Base-by-base conservation (phyloP, 495 filamentous ascomycete genomes). In the Paragyromitra xinjiangensis region DNA sequence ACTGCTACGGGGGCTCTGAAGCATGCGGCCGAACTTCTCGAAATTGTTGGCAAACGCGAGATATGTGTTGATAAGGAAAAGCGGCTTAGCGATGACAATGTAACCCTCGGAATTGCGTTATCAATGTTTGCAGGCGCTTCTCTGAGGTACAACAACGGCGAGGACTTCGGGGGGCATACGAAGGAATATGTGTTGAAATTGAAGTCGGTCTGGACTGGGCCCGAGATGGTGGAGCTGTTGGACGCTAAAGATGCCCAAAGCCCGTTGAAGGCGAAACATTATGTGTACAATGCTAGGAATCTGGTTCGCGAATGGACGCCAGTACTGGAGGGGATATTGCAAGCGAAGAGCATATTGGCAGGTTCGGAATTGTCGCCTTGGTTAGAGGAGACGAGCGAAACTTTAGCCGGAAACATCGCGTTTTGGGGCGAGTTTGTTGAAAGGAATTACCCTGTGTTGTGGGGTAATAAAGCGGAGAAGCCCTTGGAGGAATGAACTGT, bases 361-460 rank as follows among this genome's bases (percentile, higher is more conserved):
- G 65, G 70, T 24, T 71, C 76, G 61, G 78, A 62, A 56, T 63
- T 70, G 44, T 72, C 64, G 6, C 70, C 79, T 58, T 81, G 80
- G 80, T 19, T 81, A 3, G 75, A 59, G 44, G 44, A 53, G 14
- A 71, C 81, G 66, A 81, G 79, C 34, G 79, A 78, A 37, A 74
- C 12, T 6, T 62, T 81, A 48, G 77, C 79, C 69, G 63, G 80
- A 69, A 75, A 75, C 71, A 80, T 81, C 77, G 65, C 78, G 34
- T 62, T 19, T 78, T 84, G 85, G 81, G 80, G 48, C 22, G 55
- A 71, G 45, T 75, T 65, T 81, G 9, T 59, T 11, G 69, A 55
- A 14, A 79, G 19, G 50, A 59, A 73, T 29, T 6, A 1, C 3
- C 19, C 19, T 14, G 0, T 51, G 3, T 4, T 48, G 19, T 66